Conservation (phyloP, 768 basidiomycete genomes). For the Vishniacozyma victoriae region DNA sequence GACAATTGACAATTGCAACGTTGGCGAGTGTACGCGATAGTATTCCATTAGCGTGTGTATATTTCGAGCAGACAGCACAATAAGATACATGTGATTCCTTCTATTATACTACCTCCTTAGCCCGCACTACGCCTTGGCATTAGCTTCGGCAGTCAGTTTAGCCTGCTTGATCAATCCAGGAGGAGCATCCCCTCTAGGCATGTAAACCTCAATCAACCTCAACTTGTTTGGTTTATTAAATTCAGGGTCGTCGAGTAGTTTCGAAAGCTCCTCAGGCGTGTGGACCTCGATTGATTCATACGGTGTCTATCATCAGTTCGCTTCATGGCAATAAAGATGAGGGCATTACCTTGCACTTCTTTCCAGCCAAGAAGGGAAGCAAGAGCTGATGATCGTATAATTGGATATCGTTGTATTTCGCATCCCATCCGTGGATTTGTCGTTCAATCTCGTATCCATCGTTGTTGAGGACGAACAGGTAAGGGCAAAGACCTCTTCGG, state of each 20-base stretch:
- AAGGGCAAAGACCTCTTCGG: constrained; percentile 63
- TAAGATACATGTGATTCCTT: too few relatives aligned
- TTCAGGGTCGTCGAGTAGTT: constrained; percentile 58
- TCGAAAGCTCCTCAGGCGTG: constrained; percentile 62
- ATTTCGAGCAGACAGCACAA: too few relatives aligned
- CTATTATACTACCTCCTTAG: background rate
- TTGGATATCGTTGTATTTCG: constrained; percentile 75
- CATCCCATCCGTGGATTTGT: constrained; percentile 52
- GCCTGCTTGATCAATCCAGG: constrained; percentile 44
- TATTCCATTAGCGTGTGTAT: constrained; percentile 24
- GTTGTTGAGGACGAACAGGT: constrained; percentile 61
- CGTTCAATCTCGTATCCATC: constrained; percentile 77
- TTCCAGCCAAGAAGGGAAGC: constrained; percentile 46
- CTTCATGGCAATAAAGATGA: constrained; percentile 59
- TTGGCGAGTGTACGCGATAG: too few relatives aligned
- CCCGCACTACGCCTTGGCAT: constrained; percentile 11
- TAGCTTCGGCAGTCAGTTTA: constrained; percentile 46
- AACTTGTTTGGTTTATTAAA: constrained; percentile 62
- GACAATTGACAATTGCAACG: too few relatives aligned
- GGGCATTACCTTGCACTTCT: constrained; percentile 27
- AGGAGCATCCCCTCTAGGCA: constrained; percentile 47
- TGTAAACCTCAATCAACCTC: constrained; percentile 44
- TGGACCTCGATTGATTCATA: constrained; percentile 60
- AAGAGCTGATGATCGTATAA: constrained; percentile 56
- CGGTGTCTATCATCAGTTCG: constrained; percentile 21